Evolutionary conservation across 139 green algal genomes (phyloP).

Genomic region (Eudorina sp.): DNA sequence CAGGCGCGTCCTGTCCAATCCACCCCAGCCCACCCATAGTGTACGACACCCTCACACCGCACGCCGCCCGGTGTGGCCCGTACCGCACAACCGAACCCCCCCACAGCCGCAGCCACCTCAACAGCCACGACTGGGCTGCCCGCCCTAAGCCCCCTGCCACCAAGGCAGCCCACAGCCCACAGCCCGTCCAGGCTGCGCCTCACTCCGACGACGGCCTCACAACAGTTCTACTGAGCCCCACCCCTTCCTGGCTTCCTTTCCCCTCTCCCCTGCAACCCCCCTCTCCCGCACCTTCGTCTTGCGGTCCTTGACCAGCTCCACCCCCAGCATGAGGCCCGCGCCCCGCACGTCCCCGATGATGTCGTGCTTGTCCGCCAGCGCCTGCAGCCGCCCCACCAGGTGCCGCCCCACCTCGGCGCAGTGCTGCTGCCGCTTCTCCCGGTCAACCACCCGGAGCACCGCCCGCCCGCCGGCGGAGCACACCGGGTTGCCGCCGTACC

Average conservation of each 20-base stretch:
- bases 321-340: slow-evolving; percentile 94
- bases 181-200: no score
- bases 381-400: not conserved
- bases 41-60: no score
- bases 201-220: no score
- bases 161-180: no score
- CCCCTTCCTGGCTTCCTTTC: not conserved
- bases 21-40: no score
- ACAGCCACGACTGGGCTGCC: no score
- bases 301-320: slow-evolving; percentile 96
- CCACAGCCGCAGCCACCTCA: no score
- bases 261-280: not conserved
- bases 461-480: slow-evolving; percentile 89
- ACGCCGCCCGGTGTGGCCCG: no score
- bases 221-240: no score
- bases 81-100: no score
- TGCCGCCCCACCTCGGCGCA: slow-evolving; percentile 56
- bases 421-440: slow-evolving; percentile 84
- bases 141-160: no score
- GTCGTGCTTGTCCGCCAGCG: slow-evolving; percentile 37
- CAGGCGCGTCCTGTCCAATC: no score
- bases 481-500: slow-evolving; percentile 96
- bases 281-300: slow-evolving; percentile 79
- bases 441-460: slow-evolving; percentile 90
- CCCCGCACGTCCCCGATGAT: slow-evolving; percentile 92